Evolutionary conservation across 1,284 basidiomycete genomes (phyloP).

Genomic region (Hymenochaete sp.): DNA sequence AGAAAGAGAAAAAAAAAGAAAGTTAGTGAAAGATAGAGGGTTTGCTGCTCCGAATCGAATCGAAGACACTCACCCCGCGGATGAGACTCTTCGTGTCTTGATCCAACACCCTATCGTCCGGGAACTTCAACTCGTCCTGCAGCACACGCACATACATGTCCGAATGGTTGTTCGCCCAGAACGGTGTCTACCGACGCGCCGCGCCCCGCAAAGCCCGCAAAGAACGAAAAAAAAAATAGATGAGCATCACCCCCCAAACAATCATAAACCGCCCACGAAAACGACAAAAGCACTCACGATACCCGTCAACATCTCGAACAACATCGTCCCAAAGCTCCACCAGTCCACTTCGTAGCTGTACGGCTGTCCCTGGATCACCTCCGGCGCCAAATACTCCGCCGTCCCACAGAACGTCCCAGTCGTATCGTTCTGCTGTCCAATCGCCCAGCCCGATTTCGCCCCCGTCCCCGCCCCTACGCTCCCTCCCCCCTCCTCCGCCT

Average conservation of each 20-base stretch:
- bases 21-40: no score
- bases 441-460: constrained; percentile 45
- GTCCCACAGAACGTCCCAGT: constrained; percentile 87
- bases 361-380: constrained; percentile 84
- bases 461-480: no score
- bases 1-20: no score
- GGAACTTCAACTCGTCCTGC: constrained; percentile 83
- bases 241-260: constrained; percentile 19
- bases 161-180: constrained; percentile 88
- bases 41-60: constrained; percentile 3
- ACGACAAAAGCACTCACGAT: constrained; percentile 51
- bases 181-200: constrained; percentile 85
- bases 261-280: constrained; percentile 16
- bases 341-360: constrained; percentile 96
- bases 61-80: constrained; percentile 62
- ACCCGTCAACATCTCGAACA: constrained; percentile 90
- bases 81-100: constrained; percentile 92
- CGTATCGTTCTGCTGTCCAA: constrained; percentile 44
- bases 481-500: constrained; percentile 40
- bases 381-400: constrained; percentile 89
- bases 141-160: constrained; percentile 92
- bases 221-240: no score
- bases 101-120: constrained; percentile 84
- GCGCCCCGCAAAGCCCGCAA: no score
- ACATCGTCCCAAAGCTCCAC: constrained; percentile 97